Evolutionary conservation across 495 filamentous ascomycete species (phyloP).

Genomic region (Trichocladium antarcticum): DNA sequence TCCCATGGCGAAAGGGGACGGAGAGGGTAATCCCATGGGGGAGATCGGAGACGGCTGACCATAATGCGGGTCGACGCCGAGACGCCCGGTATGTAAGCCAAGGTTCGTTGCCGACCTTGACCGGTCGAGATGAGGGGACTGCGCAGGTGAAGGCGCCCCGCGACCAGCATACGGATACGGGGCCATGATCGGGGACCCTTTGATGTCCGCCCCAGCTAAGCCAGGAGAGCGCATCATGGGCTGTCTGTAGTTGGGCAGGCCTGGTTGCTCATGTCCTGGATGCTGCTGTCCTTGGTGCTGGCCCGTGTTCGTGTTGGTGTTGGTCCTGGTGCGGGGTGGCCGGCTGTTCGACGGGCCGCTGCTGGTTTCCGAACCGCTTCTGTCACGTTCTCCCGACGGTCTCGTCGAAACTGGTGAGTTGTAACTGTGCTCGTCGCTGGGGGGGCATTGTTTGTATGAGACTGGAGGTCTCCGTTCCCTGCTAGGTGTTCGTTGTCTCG

Average conservation of each 20-base stretch:
- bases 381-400: slow-evolving; percentile 39
- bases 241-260: slow-evolving; percentile 18
- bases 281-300: not conserved
- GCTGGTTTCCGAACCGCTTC: slow-evolving; percentile 51
- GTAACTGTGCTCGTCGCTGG: slow-evolving; percentile 28
- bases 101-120: slow-evolving; percentile 26
- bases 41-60: slow-evolving; percentile 39
- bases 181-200: slow-evolving; percentile 36
- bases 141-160: slow-evolving; percentile 17
- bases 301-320: slow-evolving; percentile 14
- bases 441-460: slow-evolving; percentile 30
- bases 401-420: slow-evolving; percentile 21
- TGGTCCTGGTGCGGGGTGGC: slow-evolving; percentile 27
- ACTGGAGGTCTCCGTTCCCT: slow-evolving; percentile 36
- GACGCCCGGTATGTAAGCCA: slow-evolving; percentile 21
- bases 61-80: slow-evolving; percentile 22
- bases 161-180: slow-evolving; percentile 39
- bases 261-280: slow-evolving; percentile 35
- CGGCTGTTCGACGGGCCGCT: slow-evolving; percentile 43
- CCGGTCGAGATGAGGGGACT: slow-evolving; percentile 21
- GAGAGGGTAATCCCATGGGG: slow-evolving; percentile 24
- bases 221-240: slow-evolving; percentile 35
- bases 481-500: slow-evolving; percentile 32
- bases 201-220: slow-evolving; percentile 34
- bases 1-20: slow-evolving; percentile 19